Conservation (phyloP, 2,329 filamentous ascomycete species). For the Cladosporium phlei region DNA sequence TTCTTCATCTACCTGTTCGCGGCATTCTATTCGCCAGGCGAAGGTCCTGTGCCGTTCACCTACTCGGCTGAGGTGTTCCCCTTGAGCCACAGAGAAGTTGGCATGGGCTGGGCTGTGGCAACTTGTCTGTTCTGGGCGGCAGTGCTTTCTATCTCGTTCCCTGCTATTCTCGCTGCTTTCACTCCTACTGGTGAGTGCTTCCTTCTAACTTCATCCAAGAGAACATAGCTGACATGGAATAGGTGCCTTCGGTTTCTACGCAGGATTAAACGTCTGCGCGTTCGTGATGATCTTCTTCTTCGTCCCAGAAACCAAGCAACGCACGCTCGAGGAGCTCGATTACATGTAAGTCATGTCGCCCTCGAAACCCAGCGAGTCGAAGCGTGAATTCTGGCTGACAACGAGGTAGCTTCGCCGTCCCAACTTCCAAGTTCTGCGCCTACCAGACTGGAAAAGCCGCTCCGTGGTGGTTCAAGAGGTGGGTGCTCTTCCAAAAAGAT, state of each 20-base stretch:
- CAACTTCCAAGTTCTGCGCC: conserved; percentile 35
- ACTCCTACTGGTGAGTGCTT: conserved; percentile 28
- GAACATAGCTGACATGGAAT: conserved; percentile 43
- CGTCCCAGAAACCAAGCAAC: conserved; percentile 48
- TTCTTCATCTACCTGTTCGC: conserved; percentile 30
- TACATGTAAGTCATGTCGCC: no score
- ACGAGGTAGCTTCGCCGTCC: conserved; percentile 50
- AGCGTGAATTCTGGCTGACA: no score
- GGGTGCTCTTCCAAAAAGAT: conserved; percentile 15
- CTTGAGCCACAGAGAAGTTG: conserved; percentile 29
- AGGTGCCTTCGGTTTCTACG: conserved; percentile 50
- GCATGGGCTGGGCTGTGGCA: conserved; percentile 28
- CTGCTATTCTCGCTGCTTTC: conserved; percentile 45
- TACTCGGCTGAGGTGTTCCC: conserved; percentile 34
- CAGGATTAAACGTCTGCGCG: conserved; percentile 50
- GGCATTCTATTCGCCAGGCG: conserved; percentile 20
- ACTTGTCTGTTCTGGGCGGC: conserved; percentile 46
- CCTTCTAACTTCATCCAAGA: conserved; percentile 28
- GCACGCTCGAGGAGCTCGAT: conserved; percentile 46
- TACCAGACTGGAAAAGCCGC: conserved; percentile 35
- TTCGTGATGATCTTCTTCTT: conserved; percentile 50
- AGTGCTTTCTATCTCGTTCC: conserved; percentile 48
- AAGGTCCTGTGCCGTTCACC: conserved; percentile 29
- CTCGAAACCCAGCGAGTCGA: no score
- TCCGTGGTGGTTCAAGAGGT: conserved; percentile 41